Evolutionary conservation across 805 yeast genomes (phyloP).

Genomic region (Ogataea minuta): DNA sequence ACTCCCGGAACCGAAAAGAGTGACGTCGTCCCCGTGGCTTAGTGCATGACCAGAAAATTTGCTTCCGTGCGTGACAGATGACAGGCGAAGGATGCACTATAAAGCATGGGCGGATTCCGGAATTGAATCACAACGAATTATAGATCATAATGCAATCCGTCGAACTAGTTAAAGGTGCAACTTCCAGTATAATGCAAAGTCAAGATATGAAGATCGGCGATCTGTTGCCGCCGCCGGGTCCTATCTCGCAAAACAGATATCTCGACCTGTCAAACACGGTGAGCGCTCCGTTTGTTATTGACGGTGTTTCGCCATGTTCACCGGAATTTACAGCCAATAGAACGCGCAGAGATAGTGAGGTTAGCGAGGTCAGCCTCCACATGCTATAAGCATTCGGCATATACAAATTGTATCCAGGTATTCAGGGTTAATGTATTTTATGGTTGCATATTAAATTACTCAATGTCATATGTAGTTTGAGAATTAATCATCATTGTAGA

Average conservation of each 20-base stretch:
- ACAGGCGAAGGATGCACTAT: constrained; percentile 5
- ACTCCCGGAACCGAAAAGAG: background rate
- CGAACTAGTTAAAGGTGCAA: constrained; percentile 4
- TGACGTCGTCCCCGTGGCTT: constrained; percentile 2
- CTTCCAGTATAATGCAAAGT: background rate
- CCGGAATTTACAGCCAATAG: constrained; percentile 25
- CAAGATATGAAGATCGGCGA: constrained; percentile 1
- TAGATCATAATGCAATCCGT: constrained; percentile 7
- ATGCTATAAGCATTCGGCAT: constrained; percentile 5
- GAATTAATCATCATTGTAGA: constrained; percentile 4
- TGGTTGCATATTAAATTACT: background rate
- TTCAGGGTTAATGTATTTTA: background rate
- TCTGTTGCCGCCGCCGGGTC: background rate
- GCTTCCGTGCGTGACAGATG: constrained; percentile 11
- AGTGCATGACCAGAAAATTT: constrained; percentile 12
- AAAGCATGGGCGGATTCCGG: constrained; percentile 3
- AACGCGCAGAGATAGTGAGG: constrained; percentile 22
- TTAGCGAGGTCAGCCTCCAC: constrained; percentile 19
- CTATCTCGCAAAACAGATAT: constrained; percentile 34
- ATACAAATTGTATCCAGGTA: background rate
- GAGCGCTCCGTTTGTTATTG: constrained; percentile 63
- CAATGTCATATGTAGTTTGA: background rate
- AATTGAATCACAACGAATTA: background rate
- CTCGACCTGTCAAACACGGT: constrained; percentile 55
- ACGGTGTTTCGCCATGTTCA: constrained; percentile 58